Conservation (phyloP, 139 green algal species). For the Micromonas pusilla region DNA sequence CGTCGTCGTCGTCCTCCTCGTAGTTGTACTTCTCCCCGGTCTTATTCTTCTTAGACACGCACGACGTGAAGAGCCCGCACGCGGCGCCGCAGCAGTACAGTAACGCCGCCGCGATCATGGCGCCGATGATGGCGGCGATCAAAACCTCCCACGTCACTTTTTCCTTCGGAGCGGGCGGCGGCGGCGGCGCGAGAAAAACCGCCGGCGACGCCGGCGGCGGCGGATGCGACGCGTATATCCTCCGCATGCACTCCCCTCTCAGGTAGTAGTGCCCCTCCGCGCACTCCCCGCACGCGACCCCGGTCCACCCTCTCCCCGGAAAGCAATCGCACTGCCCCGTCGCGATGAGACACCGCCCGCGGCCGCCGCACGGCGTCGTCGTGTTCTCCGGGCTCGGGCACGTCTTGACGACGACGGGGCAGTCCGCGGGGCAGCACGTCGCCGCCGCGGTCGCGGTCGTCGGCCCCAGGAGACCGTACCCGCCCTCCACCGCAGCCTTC, state of each 20-base stretch:
- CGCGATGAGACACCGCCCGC: neutral
- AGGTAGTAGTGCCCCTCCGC: neutral
- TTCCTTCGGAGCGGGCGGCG: neutral
- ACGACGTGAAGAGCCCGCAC: too few species aligned
- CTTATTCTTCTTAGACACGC: too few species aligned
- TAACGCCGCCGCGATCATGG: too few species aligned
- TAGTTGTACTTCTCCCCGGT: too few species aligned
- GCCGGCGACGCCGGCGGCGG: too few species aligned
- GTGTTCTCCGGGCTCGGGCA: neutral
- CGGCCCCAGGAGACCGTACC: neutral
- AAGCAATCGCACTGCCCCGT: slow-evolving; percentile 1
- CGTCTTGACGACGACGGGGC: neutral
- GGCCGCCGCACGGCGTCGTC: neutral
- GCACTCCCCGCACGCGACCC: neutral
- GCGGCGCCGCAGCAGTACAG: too few species aligned
- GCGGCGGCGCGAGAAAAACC: neutral
- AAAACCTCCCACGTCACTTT: too few species aligned
- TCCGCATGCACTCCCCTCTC: neutral
- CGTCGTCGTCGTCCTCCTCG: too few species aligned
- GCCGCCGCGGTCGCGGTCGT: neutral
- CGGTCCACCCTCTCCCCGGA: neutral
- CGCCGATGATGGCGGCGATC: too few species aligned
- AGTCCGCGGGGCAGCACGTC: neutral
- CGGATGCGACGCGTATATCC: neutral
- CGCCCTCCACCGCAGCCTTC: neutral